A percentile compares a stretch with the other conserved stretches of the same genome.
phyloP scores from a whole-genome alignment of 179 eudicot species.

The Silene coronaria region DNA sequence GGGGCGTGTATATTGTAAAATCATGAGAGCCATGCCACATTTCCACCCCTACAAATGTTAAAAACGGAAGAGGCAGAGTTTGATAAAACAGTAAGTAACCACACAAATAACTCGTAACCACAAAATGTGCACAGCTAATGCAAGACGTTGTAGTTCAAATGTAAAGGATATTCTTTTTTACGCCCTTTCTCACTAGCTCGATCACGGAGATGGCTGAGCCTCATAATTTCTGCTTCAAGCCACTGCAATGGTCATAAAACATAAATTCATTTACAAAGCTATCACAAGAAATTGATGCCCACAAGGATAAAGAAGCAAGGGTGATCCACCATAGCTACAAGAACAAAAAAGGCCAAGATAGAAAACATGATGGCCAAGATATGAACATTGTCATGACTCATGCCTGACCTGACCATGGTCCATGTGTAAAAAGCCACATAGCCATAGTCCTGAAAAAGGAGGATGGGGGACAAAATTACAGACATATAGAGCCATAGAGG shows the following conservation, averaged over 20 bases:
- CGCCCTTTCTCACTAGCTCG: constrained; percentile 95
- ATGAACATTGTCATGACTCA: neutral
- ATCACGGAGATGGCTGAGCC: constrained; percentile 95
- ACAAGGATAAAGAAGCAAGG: neutral
- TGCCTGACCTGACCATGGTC: neutral
- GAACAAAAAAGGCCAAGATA: neutral
- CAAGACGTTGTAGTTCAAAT: neutral
- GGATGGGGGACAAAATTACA: neutral
- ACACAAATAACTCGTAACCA: neutral
- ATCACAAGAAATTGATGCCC: neutral
- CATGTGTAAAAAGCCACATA: neutral
- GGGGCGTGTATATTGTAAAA: neutral
- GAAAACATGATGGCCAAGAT: constrained; percentile 1
- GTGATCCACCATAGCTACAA: neutral
- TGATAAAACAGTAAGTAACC: neutral
- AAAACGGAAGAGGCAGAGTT: neutral
- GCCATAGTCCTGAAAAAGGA: neutral
- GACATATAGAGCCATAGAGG: neutral
- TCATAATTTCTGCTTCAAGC: constrained; percentile 72
- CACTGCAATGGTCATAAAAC: constrained; percentile 45
- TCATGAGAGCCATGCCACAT: neutral
- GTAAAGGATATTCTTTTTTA: constrained; percentile 92
- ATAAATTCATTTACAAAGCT: neutral
- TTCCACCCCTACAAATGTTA: neutral
- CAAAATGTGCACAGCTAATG: neutral